A percentile compares a stretch with the other conserved stretches of the same genome.
These are phyloP conservation scores for Oryza meyeriana DNA, from an alignment of 176 grass and related monocot species.

Conservation along the genomic window DNA sequence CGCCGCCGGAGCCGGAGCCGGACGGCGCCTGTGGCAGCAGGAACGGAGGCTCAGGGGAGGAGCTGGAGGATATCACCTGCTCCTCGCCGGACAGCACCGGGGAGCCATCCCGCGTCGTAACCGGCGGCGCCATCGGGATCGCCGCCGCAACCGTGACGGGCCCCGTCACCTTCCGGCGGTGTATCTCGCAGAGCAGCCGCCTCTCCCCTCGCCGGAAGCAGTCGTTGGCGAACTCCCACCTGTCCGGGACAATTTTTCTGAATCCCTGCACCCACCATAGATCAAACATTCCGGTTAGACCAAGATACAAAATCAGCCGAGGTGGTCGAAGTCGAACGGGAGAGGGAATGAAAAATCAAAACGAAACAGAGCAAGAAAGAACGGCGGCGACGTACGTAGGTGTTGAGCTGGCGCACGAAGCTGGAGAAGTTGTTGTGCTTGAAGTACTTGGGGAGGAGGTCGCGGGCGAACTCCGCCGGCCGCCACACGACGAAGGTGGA, in stretches of 20 bases:
- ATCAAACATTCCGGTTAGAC: not conserved
- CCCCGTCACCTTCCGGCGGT: constrained; percentile 55
- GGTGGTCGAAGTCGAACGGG: not conserved
- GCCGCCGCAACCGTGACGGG: not conserved
- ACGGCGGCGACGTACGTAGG: constrained; percentile 46
- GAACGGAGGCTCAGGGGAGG: constrained; percentile 33
- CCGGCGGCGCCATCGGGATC: constrained; percentile 52
- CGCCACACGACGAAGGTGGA: constrained; percentile 85
- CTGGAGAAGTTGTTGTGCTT: constrained; percentile 99
- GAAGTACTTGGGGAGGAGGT: constrained; percentile 93
- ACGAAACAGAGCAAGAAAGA: not conserved
- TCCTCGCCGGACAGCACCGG: constrained; percentile 58
- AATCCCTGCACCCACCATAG: constrained; percentile 47
- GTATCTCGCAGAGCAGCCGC: constrained; percentile 65
- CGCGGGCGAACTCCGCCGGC: constrained; percentile 77
- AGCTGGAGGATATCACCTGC: constrained; percentile 71
- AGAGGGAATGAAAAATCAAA: not conserved
- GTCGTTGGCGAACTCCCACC: constrained; percentile 91
- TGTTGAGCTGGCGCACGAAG: constrained; percentile 97
- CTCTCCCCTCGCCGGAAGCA: constrained; percentile 69
- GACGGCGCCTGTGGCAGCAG: constrained; percentile 17
- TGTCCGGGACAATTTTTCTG: constrained; percentile 71
- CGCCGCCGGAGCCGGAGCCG: constrained; percentile 20
- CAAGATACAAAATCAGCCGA: not conserved
- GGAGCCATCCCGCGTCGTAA: constrained; percentile 34